phyloP scores from a whole-genome alignment of 257 asterid genomes.

The Rubia yunnanensis region DNA sequence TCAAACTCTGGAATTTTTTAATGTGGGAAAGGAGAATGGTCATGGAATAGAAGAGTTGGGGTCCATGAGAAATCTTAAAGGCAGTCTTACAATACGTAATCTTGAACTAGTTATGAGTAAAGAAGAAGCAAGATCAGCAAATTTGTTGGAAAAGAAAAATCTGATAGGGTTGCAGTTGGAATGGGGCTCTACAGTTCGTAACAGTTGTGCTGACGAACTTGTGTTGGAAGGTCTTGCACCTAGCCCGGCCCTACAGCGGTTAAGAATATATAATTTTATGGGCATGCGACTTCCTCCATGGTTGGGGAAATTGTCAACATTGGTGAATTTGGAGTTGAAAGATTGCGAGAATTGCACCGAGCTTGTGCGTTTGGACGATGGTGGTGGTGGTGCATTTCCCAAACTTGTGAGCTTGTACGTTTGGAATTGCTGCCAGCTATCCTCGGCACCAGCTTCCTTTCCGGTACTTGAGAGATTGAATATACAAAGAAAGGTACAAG shows the following conservation, averaged over 20 bases:
- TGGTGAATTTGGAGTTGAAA: not conserved
- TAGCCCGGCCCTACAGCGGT: not conserved
- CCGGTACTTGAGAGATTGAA: not conserved
- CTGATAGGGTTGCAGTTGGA: too few species aligned
- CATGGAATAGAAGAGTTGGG: slow-evolving; percentile 20
- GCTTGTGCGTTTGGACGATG: not conserved
- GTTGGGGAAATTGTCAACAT: not conserved
- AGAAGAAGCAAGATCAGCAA: slow-evolving; percentile 16
- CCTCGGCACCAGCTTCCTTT: not conserved
- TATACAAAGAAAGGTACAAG: not conserved
- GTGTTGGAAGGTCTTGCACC: not conserved
- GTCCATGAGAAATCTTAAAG: not conserved
- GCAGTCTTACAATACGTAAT: not conserved
- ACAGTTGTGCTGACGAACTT: too few species aligned
- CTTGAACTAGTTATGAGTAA: slow-evolving; percentile 12
- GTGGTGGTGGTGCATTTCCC: not conserved
- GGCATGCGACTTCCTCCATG: not conserved
- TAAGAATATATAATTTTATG: not conserved
- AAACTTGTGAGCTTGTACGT: not conserved
- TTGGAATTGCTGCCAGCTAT: not conserved
- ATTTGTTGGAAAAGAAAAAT: too few species aligned
- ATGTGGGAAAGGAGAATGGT: slow-evolving; percentile 13
- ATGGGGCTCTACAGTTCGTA: too few species aligned
- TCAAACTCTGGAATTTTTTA: slow-evolving; percentile 3
- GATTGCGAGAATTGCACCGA: not conserved